Base-by-base conservation (phyloP, 257 asterid genomes). In the Gentiana macrophylla region DNA sequence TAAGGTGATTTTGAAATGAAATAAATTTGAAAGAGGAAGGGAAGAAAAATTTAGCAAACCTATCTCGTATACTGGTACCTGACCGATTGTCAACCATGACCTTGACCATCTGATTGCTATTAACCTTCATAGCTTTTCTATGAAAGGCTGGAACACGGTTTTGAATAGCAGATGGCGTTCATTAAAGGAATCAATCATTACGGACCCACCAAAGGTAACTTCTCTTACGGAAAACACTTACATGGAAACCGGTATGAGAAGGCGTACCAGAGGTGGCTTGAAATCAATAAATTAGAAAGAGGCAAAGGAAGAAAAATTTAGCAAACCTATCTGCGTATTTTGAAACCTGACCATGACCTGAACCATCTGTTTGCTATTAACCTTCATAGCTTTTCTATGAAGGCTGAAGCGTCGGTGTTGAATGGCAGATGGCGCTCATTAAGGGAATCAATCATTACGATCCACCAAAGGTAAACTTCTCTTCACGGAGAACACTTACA, bases 41-140 rank as follows among this genome's bases (percentile, higher is more conserved):
- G 61, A 67, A 52, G 72, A 72, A 68, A 56, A 60, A 72, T 62
- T 52, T 56, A 69, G 67, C 71, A 72, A 72, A 77, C 83, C 86
- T 66, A 72, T 64, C 36, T 15, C 50, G 57, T 66, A 60, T 66
- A 67, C 63, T 49, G 69, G 69, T 73, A 79, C 82, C 82, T 76
- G 80, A 71, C 70, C 35, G 60, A 66, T 67, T 63, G 57, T 52
- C 62, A 53, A 59, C 49, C 67, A 63, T 53, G 77, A 74, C 59
- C n/a, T 62, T 62, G 57, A 61, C 60, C 70, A 65, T 66, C 65
- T 67, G 66, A 71, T 56, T 49, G 53, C n/a, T n/a, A n/a, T n/a
- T n/a, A n/a, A 72, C 49, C 59, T 50, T 68, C 74, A 77, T 73
- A 71, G 81, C 90, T 80, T 89, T 72, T 79, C 73, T 71, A 72